Conservation (phyloP, 768 basidiomycete genomes). For the Terana coerulea region DNA sequence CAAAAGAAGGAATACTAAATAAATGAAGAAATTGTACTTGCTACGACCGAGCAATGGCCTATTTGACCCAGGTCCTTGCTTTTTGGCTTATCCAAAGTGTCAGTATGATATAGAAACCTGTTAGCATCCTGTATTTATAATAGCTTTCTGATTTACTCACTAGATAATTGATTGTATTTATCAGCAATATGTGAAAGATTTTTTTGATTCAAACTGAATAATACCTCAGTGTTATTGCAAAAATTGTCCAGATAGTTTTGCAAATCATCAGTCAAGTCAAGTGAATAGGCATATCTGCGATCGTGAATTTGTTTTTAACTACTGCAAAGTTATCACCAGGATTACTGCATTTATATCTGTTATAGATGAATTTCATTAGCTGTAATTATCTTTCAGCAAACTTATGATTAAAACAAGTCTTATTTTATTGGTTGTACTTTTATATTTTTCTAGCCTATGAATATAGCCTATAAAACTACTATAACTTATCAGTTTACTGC, state of each 20-base stretch:
- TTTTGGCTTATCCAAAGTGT: not conserved
- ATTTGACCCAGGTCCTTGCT: too few species aligned
- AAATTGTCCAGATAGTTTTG: not conserved
- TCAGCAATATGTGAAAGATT: not conserved
- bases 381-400: too few species aligned
- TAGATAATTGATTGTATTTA: not conserved
- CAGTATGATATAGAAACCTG: not conserved
- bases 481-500: not conserved
- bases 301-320: constrained; percentile 1
- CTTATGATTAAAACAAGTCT: too few species aligned
- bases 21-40: too few species aligned
- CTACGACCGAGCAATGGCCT: too few species aligned
- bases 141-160: not conserved
- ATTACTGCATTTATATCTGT: constrained; percentile 34
- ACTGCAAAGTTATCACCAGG: constrained; percentile 30
- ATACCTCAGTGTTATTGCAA: not conserved
- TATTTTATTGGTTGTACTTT: too few species aligned
- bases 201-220: not conserved
- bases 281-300: not conserved
- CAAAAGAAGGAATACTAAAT: too few species aligned
- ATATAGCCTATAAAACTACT: constrained; percentile 10
- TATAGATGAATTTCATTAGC: constrained; percentile 21
- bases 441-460: constrained; percentile 14
- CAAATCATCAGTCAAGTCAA: not conserved
- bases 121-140: constrained; percentile 1